Conservation (phyloP, 257 asterid species). For the Ophiorrhiza pumila region DNA sequence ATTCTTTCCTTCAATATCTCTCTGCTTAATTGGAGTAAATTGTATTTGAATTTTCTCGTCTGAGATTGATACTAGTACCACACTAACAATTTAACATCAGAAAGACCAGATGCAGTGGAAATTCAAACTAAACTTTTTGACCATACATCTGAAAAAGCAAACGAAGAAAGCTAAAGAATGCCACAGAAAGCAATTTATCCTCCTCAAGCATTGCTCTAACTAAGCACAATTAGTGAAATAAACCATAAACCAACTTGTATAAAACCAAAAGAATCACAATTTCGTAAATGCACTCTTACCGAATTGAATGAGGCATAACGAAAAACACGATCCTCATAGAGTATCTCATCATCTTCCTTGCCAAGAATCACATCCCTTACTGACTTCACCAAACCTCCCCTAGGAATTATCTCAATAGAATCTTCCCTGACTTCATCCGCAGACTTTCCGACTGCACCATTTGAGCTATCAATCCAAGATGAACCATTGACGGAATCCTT, state of each 20-base stretch:
- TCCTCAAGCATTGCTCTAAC: neutral
- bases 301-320: slow-evolving; percentile 85
- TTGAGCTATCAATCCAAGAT: slow-evolving; percentile 57
- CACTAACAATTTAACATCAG: neutral
- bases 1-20: neutral
- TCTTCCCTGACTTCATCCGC: slow-evolving; percentile 46
- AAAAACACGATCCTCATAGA: slow-evolving; percentile 87
- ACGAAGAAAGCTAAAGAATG: neutral
- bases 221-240: neutral
- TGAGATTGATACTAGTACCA: neutral
- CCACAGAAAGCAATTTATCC: neutral
- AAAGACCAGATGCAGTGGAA: neutral
- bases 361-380: slow-evolving; percentile 71
- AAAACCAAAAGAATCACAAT: slow-evolving; percentile 9
- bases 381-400: slow-evolving; percentile 74
- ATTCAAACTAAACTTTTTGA: no score
- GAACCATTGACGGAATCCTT: slow-evolving; percentile 43
- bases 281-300: slow-evolving; percentile 48
- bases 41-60: neutral
- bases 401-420: slow-evolving; percentile 44
- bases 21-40: neutral
- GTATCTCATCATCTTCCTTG: slow-evolving; percentile 78
- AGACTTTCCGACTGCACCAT: slow-evolving; percentile 37
- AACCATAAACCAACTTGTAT: neutral
- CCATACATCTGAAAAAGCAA: neutral